Evolutionary conservation across 2,329 filamentous ascomycete species (phyloP).

Genomic region (Phyllosticta paracitricarpa): DNA sequence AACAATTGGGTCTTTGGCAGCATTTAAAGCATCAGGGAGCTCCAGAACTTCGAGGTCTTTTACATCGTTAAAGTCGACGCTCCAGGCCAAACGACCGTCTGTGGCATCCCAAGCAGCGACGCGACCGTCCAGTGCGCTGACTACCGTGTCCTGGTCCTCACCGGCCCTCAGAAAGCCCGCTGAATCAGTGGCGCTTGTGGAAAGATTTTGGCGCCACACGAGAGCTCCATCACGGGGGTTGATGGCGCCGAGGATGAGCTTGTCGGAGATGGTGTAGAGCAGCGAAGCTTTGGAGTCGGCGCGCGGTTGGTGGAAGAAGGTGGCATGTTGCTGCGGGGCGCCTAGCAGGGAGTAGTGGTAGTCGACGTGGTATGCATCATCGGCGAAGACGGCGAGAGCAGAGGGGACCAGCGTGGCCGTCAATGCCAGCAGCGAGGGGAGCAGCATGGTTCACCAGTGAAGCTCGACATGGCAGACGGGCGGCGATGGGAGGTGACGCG

Average conservation of each 20-base stretch:
- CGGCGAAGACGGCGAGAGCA: constrained; percentile 65
- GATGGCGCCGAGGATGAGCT: constrained; percentile 73
- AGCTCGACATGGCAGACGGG: not conserved
- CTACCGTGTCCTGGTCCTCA: constrained; percentile 68
- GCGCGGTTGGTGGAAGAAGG: constrained; percentile 88
- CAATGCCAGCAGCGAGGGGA: constrained; percentile 25
- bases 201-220: constrained; percentile 74
- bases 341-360: constrained; percentile 89
- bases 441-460: constrained; percentile 23
- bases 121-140: constrained; percentile 59
- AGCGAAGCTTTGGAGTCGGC: constrained; percentile 75
- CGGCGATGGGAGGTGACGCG: constrained; percentile 1
- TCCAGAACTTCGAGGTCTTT: constrained; percentile 70
- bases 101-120: constrained; percentile 77
- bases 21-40: constrained; percentile 48
- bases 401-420: constrained; percentile 38
- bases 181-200: constrained; percentile 26
- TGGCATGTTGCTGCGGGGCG: constrained; percentile 68
- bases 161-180: constrained; percentile 53
- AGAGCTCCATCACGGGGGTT: constrained; percentile 78
- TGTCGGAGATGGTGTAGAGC: constrained; percentile 81
- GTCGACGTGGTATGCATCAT: constrained; percentile 86
- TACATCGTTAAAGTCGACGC: constrained; percentile 49
- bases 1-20: constrained; percentile 59
- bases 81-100: constrained; percentile 72